These are phyloP conservation scores for Solanum raphanifolium DNA, from an alignment of 257 asterid genomes.

Conservation along the genomic window DNA sequence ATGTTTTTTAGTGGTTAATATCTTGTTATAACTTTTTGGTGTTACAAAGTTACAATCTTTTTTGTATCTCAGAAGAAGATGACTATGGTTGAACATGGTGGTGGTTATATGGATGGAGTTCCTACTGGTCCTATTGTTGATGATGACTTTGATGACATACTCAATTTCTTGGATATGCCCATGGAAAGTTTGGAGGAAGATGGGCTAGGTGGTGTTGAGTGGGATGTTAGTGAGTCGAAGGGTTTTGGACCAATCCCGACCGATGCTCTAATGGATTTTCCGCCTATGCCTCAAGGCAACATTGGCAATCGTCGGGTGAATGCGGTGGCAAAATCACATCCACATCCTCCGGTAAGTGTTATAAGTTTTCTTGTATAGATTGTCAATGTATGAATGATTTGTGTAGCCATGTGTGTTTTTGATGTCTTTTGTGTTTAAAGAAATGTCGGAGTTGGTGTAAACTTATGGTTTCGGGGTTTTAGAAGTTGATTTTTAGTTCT, in stretches of 20 bases:
- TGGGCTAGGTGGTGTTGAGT: slow-evolving; percentile 33
- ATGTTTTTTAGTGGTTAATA: background rate
- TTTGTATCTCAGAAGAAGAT: slow-evolving; percentile 26
- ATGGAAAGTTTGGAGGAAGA: slow-evolving; percentile 54
- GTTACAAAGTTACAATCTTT: background rate
- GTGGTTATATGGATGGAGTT: slow-evolving; percentile 33
- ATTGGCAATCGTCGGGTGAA: background rate
- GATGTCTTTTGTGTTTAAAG: background rate
- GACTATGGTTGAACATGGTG: slow-evolving; percentile 38
- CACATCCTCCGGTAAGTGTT: slow-evolving; percentile 34
- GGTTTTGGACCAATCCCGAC: slow-evolving; percentile 59
- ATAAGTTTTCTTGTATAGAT: background rate
- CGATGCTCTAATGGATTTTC: slow-evolving; percentile 29
- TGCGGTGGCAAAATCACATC: slow-evolving; percentile 2
- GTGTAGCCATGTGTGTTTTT: background rate
- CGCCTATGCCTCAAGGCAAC: slow-evolving; percentile 13
- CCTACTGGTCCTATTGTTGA: slow-evolving; percentile 20
- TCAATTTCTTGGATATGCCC: slow-evolving; percentile 51
- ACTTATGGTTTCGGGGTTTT: background rate
- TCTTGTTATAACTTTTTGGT: background rate
- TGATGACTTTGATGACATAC: slow-evolving; percentile 34
- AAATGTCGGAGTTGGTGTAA: background rate
- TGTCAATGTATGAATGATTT: background rate
- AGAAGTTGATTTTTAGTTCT: background rate
- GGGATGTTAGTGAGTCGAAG: slow-evolving; percentile 47